Base-by-base conservation (phyloP, 176 grass and related monocot genomes). In the Cymbopogon citratus region DNA sequence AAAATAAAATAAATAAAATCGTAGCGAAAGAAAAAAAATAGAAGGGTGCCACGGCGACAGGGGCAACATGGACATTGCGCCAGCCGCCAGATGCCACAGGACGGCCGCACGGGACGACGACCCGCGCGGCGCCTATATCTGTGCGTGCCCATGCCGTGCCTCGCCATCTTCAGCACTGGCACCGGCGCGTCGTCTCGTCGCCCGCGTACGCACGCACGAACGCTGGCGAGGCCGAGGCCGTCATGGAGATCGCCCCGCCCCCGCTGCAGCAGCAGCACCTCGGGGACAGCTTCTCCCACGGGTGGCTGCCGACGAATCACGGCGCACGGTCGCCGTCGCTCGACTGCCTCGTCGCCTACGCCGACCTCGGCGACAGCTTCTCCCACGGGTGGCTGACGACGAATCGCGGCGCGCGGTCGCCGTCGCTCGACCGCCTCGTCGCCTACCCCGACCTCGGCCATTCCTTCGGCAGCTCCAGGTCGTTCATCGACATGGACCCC, bases 401-500 rank as follows among this genome's bases (percentile, higher is more conserved):
- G 52, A 63, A 9, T 16, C 40, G 72, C 33, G 66, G 29, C 15
- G 76, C 74, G 60, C 81, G 35, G 72, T 35, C 73, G 24, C 65
- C 80, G 15, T 65, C 78, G 1, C 19, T 57, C 0, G 75, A 82
- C 9, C 80, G 80, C 43, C 59, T 78, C 16, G 46, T 26, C 16
- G 46, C 5, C 8, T 71, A 61, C 63, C 73, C 67, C 72, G 83
- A 85, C 59, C 38, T 71, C 19, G 75, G 80, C 15, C 59, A 76
- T 13, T 87, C 86, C 39, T 85, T 85, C 52, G 85, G 85, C 2
- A 79, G 89, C 28, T 73, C 87, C 44, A 89, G 63, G 66, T 85
- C 90, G 60, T 98, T 86, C 87, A 95, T 95, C 69, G 92, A 98
- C 61, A 86, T 98, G 84, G 92, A 98, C 54, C 90, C 88, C 33